Evolutionary conservation across 73 alveolate genomes (phyloP).

Genomic region (Paramecium pentaurelia): DNA sequence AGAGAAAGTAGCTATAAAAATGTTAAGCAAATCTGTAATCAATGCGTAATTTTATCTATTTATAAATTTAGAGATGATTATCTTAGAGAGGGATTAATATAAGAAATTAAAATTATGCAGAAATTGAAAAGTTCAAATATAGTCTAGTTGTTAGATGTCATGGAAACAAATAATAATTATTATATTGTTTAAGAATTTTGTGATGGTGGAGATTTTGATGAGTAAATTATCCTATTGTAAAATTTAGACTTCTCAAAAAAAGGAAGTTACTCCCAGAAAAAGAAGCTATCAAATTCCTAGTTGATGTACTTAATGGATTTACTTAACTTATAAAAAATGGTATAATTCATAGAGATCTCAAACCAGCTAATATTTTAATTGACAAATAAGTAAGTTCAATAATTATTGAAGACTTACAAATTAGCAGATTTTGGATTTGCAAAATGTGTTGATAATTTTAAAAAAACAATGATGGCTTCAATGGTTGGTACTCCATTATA

Average conservation of each 20-base stretch:
- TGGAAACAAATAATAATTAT: conserved; percentile 57
- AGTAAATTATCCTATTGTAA: neutral
- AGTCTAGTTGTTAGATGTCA: conserved; percentile 51
- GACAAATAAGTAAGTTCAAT: conserved; percentile 35
- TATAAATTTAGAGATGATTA: conserved; percentile 49
- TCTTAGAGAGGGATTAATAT: conserved; percentile 51
- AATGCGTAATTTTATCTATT: neutral
- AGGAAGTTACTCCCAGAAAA: conserved; percentile 40
- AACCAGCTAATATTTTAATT: conserved; percentile 61
- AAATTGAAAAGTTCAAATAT: conserved; percentile 48
- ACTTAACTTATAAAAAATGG: conserved; percentile 52
- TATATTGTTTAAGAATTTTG: conserved; percentile 61
- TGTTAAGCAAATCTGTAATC: conserved; percentile 43
- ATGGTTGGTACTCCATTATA: conserved; percentile 77
- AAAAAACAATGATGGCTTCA: conserved; percentile 38
- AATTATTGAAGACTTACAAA: conserved; percentile 40
- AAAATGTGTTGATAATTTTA: conserved; percentile 57
- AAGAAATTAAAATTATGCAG: conserved; percentile 57
- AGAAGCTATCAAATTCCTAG: conserved; percentile 53
- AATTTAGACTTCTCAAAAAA: neutral
- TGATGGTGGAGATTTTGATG: conserved; percentile 63
- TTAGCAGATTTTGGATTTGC: conserved; percentile 68
- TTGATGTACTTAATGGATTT: conserved; percentile 57
- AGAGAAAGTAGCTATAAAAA: conserved; percentile 56
- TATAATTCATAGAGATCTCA: conserved; percentile 62